These are phyloP conservation scores for Hymenoscyphus fructigenus DNA, from an alignment of 2,329 filamentous ascomycete species.

Conservation along the genomic window DNA sequence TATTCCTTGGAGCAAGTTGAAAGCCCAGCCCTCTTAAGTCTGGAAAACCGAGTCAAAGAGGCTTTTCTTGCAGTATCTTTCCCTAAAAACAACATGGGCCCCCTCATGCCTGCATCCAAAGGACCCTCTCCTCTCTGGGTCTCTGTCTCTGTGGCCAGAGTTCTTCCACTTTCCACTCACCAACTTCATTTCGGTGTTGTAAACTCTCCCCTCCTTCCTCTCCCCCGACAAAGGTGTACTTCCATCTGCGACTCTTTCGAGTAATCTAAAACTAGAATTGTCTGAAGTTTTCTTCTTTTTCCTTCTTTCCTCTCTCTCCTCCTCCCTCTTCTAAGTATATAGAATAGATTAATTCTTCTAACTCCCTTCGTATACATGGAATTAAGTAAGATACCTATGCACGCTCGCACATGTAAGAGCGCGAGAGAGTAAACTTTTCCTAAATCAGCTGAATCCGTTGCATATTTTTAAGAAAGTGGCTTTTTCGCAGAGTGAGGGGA, in stretches of 20 bases:
- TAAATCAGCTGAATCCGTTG: too few species aligned
- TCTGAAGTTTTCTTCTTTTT: too few species aligned
- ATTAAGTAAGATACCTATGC: too few species aligned
- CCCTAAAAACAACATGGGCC: background rate
- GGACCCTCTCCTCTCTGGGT: constrained; percentile 1
- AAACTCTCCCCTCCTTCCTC: constrained; percentile 31
- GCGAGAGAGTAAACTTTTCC: too few species aligned
- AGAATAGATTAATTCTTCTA: too few species aligned
- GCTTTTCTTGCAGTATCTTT: constrained; percentile 8
- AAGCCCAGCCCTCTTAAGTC: background rate
- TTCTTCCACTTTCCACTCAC: constrained; percentile 50
- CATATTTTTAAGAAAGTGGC: too few species aligned
- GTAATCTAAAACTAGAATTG: too few species aligned
- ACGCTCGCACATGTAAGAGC: too few species aligned
- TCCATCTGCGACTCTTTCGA: constrained; percentile 56
- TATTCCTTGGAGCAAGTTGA: background rate
- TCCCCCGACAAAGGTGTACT: constrained; percentile 54
- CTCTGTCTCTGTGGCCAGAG: constrained; percentile 31
- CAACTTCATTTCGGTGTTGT: constrained; percentile 51
- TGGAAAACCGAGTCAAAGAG: background rate
- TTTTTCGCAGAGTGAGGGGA: too few species aligned
- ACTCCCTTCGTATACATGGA: too few species aligned
- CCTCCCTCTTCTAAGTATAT: too few species aligned
- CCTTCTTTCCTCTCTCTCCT: too few species aligned
- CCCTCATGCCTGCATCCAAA: background rate